Evolutionary conservation across 1,139 yeast species (phyloP), one percentile per base, ranked within the genome.

Genomic region (Suhomyces bolitotheri): DNA sequence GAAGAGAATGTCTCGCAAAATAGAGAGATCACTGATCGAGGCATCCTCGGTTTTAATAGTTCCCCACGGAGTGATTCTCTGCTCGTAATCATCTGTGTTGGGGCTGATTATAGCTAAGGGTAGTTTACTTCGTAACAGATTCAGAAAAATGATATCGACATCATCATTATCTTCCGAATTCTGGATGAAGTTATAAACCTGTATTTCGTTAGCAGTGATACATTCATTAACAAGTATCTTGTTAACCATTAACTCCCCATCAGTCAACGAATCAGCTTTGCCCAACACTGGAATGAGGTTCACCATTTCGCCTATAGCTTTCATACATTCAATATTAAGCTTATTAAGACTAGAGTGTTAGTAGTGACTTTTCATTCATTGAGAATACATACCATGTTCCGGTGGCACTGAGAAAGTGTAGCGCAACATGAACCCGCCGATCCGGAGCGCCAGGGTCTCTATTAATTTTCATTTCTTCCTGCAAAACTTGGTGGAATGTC

Each of bases 401-500:
- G 1, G 76, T 78, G 13, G 86, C 77, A 37, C 73, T 69, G 27
- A 82, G 62, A 47, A 82, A 79, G 50, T 80, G 79, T 26, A 82
- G 51, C 35, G 81, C 76, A 15, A 71, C 82, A 56, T 82, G 89
- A 27, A 82, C 76, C 43, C 88, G 61, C 15, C 73, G 71, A 54
- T 82, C 89, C 38, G 64, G 67, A 39, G 66, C 64, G 36, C 66
- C 64, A 9, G 80, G 71, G 44, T 73, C 72, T 52, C 89, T 68
- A 43, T 73, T 65, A 30, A 82, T 77, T 46, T 80, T 72, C 27
- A 73, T 60, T 51, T 82, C 90, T 49, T 82, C 86, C 19, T 66
- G 66, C 33, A 82, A 64, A 22, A 77, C 73, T 14, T 53, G 48
- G 42, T 78, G 78, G 50, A 79, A 80, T 45, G 80, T 80, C 22